phyloP scores from a whole-genome alignment of 306 rosid species.

The Vicia faba region DNA sequence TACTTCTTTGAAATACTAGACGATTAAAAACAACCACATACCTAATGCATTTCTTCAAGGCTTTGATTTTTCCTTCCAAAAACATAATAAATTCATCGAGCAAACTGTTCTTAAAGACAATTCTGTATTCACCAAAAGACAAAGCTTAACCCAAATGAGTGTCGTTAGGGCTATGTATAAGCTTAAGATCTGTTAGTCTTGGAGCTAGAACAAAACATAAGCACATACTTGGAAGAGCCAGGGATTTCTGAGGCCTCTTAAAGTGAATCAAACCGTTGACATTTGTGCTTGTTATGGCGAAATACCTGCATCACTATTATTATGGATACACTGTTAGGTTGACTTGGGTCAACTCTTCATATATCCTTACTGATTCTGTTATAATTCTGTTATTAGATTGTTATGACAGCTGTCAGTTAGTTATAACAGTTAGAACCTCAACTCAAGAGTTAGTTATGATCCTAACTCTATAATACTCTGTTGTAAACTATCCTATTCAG shows the following conservation, averaged over 20 bases:
- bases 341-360: too few relatives aligned
- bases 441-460: too few relatives aligned
- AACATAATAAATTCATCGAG: neutral
- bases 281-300: constrained; percentile 7
- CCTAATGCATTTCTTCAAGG: neutral
- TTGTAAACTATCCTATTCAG: too few relatives aligned
- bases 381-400: too few relatives aligned
- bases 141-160: neutral
- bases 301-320: constrained; percentile 5
- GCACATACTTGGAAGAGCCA: neutral
- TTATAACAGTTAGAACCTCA: too few relatives aligned
- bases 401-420: too few relatives aligned
- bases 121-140: neutral
- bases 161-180: neutral
- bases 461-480: too few relatives aligned
- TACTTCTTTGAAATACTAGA: neutral
- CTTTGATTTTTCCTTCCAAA: neutral
- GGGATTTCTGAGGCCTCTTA: neutral
- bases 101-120: neutral
- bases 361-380: too few relatives aligned
- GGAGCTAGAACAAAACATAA: neutral
- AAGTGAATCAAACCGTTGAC: neutral
- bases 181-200: neutral
- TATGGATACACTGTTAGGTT: too few relatives aligned
- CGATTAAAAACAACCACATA: neutral